Evolutionary conservation across 1,284 basidiomycete species (phyloP), one percentile per base, ranked within the genome.

Genomic region (Phaffia rhodozyma): DNA sequence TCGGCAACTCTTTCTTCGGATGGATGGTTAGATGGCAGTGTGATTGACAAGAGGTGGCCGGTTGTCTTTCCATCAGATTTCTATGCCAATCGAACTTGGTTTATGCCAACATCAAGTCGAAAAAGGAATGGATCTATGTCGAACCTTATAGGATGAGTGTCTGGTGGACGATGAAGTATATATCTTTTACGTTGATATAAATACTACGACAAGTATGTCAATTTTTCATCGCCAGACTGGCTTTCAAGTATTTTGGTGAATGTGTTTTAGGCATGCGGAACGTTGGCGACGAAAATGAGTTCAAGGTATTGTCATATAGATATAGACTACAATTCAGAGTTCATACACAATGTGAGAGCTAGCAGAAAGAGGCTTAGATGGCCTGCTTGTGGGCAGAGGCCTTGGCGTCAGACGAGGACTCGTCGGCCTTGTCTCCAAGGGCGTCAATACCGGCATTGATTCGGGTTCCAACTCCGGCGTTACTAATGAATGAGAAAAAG

Each of bases 31-130:
- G 27, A 49, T 34, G 32, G 9, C 32, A 5, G 29, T 9, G 11
- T 3, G n/a, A 13, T 32, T 43, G 13, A 43, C 13, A 16, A 43
- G 38, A 43, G 13, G 13, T 56, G 23, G 30, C 49, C 52, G 29
- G 47, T 58, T 18, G 23, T 34, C 25, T 23, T 49, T 54, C 6
- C 3, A 5, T 2, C 60, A 61, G 20, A 75, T 91, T 23, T 84
- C 89, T 0, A 85, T 93, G 68, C 91, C 91, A 25, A 85, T 86
- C n/a, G 90, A 93, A 75, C 71, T 91, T 0, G 79, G 79, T 65
- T 79, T 93, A 27, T 93, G 90, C 71, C 82, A 79, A 66, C 79
- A 82, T 5, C 90, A 93, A 73, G 82, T 86, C 0, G 76, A 78
- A 52, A 79, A 85, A 67, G 89, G 88, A 25, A 86, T 87, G 75